phyloP scores from a whole-genome alignment of 805 yeast species.

The Candida stauntonica region DNA sequence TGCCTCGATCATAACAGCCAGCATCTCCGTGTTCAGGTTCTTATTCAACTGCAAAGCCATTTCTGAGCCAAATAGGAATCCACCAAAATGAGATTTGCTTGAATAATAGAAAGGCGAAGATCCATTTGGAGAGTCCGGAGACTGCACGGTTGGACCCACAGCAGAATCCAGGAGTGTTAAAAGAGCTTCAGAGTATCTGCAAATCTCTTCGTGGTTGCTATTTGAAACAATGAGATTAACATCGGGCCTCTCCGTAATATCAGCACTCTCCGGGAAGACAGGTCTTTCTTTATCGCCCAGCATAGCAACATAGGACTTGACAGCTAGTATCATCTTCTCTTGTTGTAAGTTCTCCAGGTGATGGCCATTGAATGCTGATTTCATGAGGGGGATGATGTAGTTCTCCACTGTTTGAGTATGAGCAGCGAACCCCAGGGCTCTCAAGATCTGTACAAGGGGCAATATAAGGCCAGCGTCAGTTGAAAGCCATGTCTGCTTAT shows the following conservation, averaged over 20 bases:
- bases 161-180: slow-evolving; percentile 57
- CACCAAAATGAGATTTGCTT: slow-evolving; percentile 32
- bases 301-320: slow-evolving; percentile 68
- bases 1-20: slow-evolving; percentile 65
- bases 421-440: slow-evolving; percentile 75
- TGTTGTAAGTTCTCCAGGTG: slow-evolving; percentile 59
- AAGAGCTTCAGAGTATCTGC: slow-evolving; percentile 50
- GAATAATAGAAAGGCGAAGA: slow-evolving; percentile 33
- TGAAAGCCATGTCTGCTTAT: slow-evolving; percentile 74
- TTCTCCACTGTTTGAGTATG: slow-evolving; percentile 77
- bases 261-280: slow-evolving; percentile 57
- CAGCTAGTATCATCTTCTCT: slow-evolving; percentile 66
- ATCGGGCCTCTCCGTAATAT: slow-evolving; percentile 30
- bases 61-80: slow-evolving; percentile 40
- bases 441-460: slow-evolving; percentile 67
- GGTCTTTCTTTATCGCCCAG: slow-evolving; percentile 68
- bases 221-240: slow-evolving; percentile 28
- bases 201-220: slow-evolving; percentile 66
- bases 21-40: slow-evolving; percentile 49
- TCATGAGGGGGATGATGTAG: slow-evolving; percentile 65
- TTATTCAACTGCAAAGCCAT: slow-evolving; percentile 32
- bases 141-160: slow-evolving; percentile 37
- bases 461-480: slow-evolving; percentile 57
- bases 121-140: slow-evolving; percentile 25
- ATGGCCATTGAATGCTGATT: slow-evolving; percentile 52